phyloP scores from a whole-genome alignment of 164 flowering plant species.

The Amborella trichopoda region DNA sequence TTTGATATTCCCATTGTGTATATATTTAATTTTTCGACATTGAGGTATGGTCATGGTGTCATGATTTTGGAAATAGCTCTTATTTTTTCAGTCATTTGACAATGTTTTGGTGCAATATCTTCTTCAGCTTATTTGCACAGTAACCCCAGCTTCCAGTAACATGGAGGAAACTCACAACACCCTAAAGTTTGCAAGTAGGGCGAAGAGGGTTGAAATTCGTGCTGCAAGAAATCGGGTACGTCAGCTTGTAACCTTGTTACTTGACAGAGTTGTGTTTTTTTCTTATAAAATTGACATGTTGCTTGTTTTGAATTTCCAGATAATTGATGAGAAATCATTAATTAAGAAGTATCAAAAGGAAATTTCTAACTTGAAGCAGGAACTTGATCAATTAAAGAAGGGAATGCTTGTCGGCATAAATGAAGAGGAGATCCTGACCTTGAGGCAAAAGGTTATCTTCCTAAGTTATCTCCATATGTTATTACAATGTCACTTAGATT shows the following conservation, averaged over 20 bases:
- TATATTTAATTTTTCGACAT: no score
- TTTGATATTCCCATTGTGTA: no score
- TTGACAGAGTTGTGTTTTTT: background rate
- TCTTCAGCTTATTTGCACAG: conserved; percentile 91
- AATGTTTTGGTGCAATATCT: no score
- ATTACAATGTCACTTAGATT: no score
- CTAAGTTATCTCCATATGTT: no score
- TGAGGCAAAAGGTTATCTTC: conserved; percentile 67
- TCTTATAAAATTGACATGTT: background rate
- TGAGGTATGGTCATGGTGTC: no score
- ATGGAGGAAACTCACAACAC: conserved; percentile 99
- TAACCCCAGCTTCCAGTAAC: conserved; percentile 96
- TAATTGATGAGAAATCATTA: conserved; percentile 95
- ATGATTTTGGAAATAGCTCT: no score
- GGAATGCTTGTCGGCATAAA: conserved; percentile 77
- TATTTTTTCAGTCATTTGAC: no score
- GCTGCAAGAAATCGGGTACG: conserved; percentile 92
- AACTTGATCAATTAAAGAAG: conserved; percentile 80
- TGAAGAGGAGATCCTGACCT: conserved; percentile 76
- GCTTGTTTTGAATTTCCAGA: conserved; percentile 36
- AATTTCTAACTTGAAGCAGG: conserved; percentile 70
- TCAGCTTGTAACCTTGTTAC: background rate
- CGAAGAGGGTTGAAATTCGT: conserved; percentile 88
- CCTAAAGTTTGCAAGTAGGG: conserved; percentile 94
- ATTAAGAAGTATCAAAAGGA: conserved; percentile 97